phyloP scores from a whole-genome alignment of 306 rosid genomes.

The Cyamopsis tetragonoloba region DNA sequence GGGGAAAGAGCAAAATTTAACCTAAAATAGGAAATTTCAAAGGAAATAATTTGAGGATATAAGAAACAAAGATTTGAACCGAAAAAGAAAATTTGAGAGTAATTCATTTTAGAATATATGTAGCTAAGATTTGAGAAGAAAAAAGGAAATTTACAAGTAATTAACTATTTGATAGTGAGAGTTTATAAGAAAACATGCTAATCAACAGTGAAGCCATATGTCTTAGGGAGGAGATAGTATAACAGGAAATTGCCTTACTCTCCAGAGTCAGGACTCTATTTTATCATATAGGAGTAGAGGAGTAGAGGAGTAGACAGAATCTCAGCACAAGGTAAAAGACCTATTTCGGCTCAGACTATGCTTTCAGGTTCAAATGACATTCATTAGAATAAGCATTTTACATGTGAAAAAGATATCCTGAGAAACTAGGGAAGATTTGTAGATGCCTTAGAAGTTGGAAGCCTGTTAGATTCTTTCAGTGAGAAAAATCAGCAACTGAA shows the following conservation, averaged over 20 bases:
- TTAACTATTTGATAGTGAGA: too few relatives aligned
- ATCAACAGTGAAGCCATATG: neutral
- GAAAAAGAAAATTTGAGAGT: too few relatives aligned
- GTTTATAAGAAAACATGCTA: too few relatives aligned
- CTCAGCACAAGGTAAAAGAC: neutral
- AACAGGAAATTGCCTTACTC: neutral
- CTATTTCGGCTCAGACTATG: neutral
- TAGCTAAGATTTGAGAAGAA: too few relatives aligned
- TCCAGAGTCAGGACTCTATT: too few relatives aligned
- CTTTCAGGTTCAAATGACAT: neutral
- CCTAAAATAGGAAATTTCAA: too few relatives aligned
- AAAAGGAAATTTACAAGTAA: too few relatives aligned
- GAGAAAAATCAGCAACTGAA: neutral
- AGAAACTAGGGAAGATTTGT: neutral
- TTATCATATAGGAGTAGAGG: too few relatives aligned
- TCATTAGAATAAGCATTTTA: constrained; percentile 14
- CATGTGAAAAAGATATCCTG: neutral
- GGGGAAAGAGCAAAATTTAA: too few relatives aligned
- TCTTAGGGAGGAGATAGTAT: neutral
- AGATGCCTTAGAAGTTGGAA: neutral
- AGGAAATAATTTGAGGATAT: too few relatives aligned
- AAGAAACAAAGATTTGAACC: too few relatives aligned
- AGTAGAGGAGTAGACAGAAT: neutral
- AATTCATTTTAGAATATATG: too few relatives aligned
- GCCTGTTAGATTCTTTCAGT: neutral